Evolutionary conservation across 1,284 basidiomycete genomes (phyloP).

Genomic region (Athelia psychrophila): DNA sequence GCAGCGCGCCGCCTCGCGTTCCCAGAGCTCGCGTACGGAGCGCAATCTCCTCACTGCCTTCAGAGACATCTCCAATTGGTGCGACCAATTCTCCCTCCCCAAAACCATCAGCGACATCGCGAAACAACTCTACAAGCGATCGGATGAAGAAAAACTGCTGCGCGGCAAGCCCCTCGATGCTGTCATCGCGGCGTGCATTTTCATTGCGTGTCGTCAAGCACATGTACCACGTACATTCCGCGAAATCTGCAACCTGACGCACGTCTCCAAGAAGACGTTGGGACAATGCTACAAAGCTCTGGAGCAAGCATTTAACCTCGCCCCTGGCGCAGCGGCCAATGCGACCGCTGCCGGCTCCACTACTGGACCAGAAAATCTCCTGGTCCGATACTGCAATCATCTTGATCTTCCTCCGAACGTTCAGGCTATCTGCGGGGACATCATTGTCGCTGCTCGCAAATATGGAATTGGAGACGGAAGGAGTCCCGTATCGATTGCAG

Average conservation of each 20-base stretch:
- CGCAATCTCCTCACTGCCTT: slow-evolving; percentile 87
- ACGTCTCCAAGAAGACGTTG: slow-evolving; percentile 93
- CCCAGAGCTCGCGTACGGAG: slow-evolving; percentile 74
- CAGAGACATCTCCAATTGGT: slow-evolving; percentile 90
- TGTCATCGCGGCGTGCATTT: slow-evolving; percentile 96
- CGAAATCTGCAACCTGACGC: slow-evolving; percentile 92
- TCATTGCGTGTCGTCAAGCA: slow-evolving; percentile 94
- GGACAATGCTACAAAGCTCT: slow-evolving; percentile 95
- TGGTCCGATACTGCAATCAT: slow-evolving; percentile 95
- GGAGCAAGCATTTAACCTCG: slow-evolving; percentile 88
- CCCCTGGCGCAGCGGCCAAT: slow-evolving; percentile 62
- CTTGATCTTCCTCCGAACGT: slow-evolving; percentile 84
- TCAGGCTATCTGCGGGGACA: slow-evolving; percentile 82
- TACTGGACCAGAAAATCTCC: slow-evolving; percentile 79
- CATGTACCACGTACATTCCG: slow-evolving; percentile 94
- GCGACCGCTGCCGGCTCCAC: slow-evolving; percentile 38
- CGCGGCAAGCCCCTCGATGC: slow-evolving; percentile 92
- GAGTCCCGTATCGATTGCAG: slow-evolving; percentile 94
- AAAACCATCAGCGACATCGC: slow-evolving; percentile 95
- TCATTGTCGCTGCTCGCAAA: slow-evolving; percentile 80
- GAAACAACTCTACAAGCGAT: slow-evolving; percentile 96
- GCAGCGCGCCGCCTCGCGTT: slow-evolving; percentile 86
- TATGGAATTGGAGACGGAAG: slow-evolving; percentile 90
- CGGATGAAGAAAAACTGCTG: slow-evolving; percentile 92
- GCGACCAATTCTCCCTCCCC: slow-evolving; percentile 92